Base-by-base conservation (phyloP, 371 early-diverging fungal genomes). In the Apophysomyces trapeziformis region DNA sequence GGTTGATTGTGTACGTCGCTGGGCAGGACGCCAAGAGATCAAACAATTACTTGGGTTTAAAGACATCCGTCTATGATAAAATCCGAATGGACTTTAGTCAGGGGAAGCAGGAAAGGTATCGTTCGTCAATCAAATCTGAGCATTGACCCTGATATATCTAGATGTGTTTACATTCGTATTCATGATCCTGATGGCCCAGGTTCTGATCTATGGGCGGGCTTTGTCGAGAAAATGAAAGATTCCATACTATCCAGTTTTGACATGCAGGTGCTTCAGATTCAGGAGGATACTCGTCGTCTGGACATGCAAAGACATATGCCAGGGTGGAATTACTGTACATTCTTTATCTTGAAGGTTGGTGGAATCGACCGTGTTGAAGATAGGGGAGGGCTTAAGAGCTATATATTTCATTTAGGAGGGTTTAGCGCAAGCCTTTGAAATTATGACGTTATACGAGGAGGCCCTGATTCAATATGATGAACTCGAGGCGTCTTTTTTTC, bases 241-340 rank as follows among this genome's bases (percentile, higher is more conserved):
- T 87, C 88, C 1, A 87, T 95, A 12, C 69, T 96, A 9, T 73
- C 84, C 11, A 91, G 92, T 47, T 93, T 97, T 63, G 92, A 91
- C 68, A 84, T 86, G 66, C 92, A 94, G 58, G 89, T 95, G 1
- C 59, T 84, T 60, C 89, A 89, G 21, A 88, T 91, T 64, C 93
- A 95, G 61, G 96, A 96, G 44, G 97, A 96, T 75, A 91, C 94
- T 7, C 80, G 95, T 14, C 81, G 95, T 11, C 68, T 96, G 60
- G 97, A 96, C 62, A 88, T 92, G 64, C 96, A 96, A 71, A 70
- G 98, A 58, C 85, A 93, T 65, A 87, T 96, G 85, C 97, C 98
- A 7, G 99, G 99, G 1, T 98, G 98, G 98, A 98, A 98, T 74
- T 98, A 95, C 73, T 96, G 96, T 77, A 91, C 90, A 13, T 97